Conservation (phyloP, 805 yeast genomes). For the Cyberlindnera mississippiensis region DNA sequence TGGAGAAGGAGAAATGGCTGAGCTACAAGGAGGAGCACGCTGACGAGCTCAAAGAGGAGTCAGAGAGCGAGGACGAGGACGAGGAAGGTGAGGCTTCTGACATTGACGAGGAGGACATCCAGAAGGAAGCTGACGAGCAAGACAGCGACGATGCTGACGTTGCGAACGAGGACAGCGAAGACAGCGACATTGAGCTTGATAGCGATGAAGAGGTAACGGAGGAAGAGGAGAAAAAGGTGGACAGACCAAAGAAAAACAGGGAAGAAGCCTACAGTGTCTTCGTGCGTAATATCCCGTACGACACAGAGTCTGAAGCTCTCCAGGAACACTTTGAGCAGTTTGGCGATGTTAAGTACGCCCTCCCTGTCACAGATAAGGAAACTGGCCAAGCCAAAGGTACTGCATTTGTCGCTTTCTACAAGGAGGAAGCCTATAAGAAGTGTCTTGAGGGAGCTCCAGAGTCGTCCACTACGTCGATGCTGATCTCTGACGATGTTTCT, state of each 20-base stretch:
- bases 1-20: conserved; percentile 85
- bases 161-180: conserved; percentile 27
- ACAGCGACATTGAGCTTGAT: conserved; percentile 28
- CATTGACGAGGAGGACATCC: conserved; percentile 19
- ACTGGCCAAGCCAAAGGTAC: conserved; percentile 90
- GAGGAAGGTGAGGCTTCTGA: conserved; percentile 31
- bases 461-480: conserved; percentile 54
- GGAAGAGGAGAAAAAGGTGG: conserved; percentile 29
- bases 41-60: conserved; percentile 38
- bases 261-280: conserved; percentile 73
- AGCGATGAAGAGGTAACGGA: conserved; percentile 32
- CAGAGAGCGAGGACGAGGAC: conserved; percentile 34
- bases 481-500: conserved; percentile 89
- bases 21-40: conserved; percentile 43
- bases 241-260: conserved; percentile 46
- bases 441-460: conserved; percentile 81
- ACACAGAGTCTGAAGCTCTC: conserved; percentile 78
- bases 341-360: conserved; percentile 87
- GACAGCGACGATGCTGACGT: conserved; percentile 27
- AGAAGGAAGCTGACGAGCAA: conserved; percentile 20
- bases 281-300: conserved; percentile 92
- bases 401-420: conserved; percentile 85
- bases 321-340: conserved; percentile 74
- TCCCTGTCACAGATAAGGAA: conserved; percentile 84
- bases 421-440: conserved; percentile 55